Conservation (phyloP, 1,284 basidiomycete species). For the Moniliella sp. region DNA sequence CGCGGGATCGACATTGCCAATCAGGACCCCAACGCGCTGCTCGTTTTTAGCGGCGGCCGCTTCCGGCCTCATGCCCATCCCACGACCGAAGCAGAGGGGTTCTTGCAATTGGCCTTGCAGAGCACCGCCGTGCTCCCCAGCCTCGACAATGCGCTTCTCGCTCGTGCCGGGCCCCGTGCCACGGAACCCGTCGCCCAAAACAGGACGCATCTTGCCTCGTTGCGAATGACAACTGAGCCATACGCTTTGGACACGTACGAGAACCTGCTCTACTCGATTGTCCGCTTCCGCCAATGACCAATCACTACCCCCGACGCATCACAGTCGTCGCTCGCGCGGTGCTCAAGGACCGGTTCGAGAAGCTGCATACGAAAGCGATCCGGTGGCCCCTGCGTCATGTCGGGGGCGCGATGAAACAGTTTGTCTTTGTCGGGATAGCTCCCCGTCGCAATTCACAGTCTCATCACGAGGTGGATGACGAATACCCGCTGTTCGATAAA, state of each 20-base stretch:
- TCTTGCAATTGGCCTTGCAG: too few species aligned
- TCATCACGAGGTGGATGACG: constrained; percentile 36
- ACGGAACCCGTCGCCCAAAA: too few species aligned
- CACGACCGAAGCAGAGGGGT: too few species aligned
- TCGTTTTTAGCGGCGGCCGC: constrained; percentile 81
- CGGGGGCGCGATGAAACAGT: constrained; percentile 35
- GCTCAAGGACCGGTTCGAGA: constrained; percentile 59
- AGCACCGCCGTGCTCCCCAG: too few species aligned
- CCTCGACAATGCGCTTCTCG: too few species aligned
- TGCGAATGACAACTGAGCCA: constrained; percentile 49
- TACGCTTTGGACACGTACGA: constrained; percentile 78
- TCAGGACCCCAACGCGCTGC: constrained; percentile 48
- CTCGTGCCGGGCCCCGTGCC: too few species aligned
- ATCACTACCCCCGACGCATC: constrained; percentile 55
- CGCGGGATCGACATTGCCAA: constrained; percentile 46
- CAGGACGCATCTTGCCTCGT: too few species aligned
- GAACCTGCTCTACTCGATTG: constrained; percentile 73
- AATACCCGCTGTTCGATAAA: constrained; percentile 31
- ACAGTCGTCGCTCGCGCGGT: constrained; percentile 81
- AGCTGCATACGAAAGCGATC: constrained; percentile 61
- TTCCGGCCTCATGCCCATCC: too few species aligned
- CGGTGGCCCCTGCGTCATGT: constrained; percentile 45
- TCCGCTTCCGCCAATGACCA: constrained; percentile 70
- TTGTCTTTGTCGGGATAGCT: constrained; percentile 65
- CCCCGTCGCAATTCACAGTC: constrained; percentile 41